Base-by-base conservation (phyloP, 495 filamentous ascomycete species). In the Aspergillus bertholletiae region DNA sequence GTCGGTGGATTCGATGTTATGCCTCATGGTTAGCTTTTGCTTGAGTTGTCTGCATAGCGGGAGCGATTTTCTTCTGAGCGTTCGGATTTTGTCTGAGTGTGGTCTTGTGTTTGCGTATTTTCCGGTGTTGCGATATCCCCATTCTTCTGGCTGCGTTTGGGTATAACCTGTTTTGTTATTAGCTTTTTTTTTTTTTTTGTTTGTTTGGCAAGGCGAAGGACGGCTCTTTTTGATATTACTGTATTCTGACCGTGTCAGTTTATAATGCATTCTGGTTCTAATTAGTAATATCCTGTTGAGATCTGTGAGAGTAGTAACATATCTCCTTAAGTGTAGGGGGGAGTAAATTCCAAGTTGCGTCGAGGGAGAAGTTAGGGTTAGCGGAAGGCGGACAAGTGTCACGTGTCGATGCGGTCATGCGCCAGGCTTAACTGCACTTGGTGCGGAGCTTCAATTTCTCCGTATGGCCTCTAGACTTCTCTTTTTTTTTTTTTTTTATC, bases 41-140 rank as follows among this genome's bases (percentile, higher is more conserved):
- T 35, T 58, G 56, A 45, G 51, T 56, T 58, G 59, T 60, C 55
- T 66, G 63, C 63, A 66, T 66, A 66, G 63, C 63, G 57, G 46
- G 56, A 58, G 57, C 53, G 58, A 57, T 53, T 44, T 54, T 51
- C 26, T 40, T 58, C 58, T 53, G 45, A 63, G 59, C 59, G 59
- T 54, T 62, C 12, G 37, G 46, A 34, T 53, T 58, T 35, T 50
- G 45, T 57, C 46, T 53, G 26, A 28, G 49, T 28, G 32, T 53
- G 51, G 40, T 54, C 37, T 56, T 51, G 24, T 35, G 56, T 46
- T 45, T 49, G 51, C 8, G 26, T 37, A 35, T 46, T 23, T 55
- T 44, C 43, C 39, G 49, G 39, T 35, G 47, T 53, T 57, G 51
- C 43, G 52, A 55, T 58, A 55, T 57, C 56, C 55, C 46, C 47